Conservation (phyloP, 768 basidiomycete genomes). For the Russula foetens region DNA sequence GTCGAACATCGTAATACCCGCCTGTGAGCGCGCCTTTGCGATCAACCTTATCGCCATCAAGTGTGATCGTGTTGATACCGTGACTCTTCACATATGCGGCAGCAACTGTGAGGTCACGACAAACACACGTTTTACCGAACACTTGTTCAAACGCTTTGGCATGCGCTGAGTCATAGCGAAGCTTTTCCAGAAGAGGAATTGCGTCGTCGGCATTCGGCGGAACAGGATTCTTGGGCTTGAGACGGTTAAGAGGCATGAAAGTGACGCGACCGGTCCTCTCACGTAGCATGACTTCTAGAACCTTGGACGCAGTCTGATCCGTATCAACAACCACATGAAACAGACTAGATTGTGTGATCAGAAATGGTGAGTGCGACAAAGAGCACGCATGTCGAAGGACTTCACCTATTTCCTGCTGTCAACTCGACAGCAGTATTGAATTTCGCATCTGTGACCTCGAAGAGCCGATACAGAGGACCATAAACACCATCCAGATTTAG, state of each 20-base stretch:
- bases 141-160: conserved; percentile 92
- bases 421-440: conserved; percentile 92
- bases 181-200: conserved; percentile 74
- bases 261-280: conserved; percentile 94
- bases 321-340: conserved; percentile 98
- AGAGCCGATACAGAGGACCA: conserved; percentile 89
- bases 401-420: conserved; percentile 89
- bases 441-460: conserved; percentile 79
- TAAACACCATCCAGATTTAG: conserved; percentile 77
- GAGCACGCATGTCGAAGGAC: not conserved
- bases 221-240: conserved; percentile 64
- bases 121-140: conserved; percentile 95
- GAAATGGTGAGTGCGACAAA: not conserved
- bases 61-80: conserved; percentile 92
- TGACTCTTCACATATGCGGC: conserved; percentile 93
- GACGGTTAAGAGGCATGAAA: conserved; percentile 96
- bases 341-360: conserved; percentile 42
- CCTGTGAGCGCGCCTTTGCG: conserved; percentile 94
- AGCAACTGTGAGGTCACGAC: conserved; percentile 84
- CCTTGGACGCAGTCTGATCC: conserved; percentile 85
- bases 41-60: conserved; percentile 97
- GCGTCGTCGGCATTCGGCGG: conserved; percentile 69
- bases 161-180: conserved; percentile 63
- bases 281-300: conserved; percentile 90
- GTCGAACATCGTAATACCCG: conserved; percentile 88